Conservation (phyloP, 2,329 filamentous ascomycete species). For the Anisogramma anomala region DNA sequence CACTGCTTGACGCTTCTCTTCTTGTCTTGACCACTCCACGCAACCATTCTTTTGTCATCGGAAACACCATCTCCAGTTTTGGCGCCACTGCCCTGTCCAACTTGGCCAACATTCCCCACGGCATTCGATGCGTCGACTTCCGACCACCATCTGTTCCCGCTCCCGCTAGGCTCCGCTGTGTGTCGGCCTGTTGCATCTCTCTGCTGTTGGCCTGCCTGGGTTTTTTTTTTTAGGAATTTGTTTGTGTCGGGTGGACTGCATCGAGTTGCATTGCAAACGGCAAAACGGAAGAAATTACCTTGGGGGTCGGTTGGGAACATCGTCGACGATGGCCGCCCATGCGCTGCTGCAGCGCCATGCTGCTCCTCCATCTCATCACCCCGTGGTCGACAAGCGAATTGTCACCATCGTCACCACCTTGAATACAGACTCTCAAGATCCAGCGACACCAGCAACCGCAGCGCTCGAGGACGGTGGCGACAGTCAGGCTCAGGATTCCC, state of each 20-base stretch:
- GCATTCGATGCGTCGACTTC: constrained; percentile 2
- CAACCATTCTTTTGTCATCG: neutral
- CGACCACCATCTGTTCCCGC: neutral
- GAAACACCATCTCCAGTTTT: constrained; percentile 2
- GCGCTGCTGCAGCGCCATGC: constrained; percentile 1
- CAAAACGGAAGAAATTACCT: neutral
- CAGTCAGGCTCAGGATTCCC: too few relatives aligned
- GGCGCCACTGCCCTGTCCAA: neutral
- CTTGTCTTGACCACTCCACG: neutral
- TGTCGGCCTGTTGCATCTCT: neutral
- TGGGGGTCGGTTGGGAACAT: too few relatives aligned
- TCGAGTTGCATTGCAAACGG: neutral
- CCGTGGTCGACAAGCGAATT: constrained; percentile 5
- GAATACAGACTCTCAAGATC: too few relatives aligned
- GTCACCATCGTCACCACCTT: constrained; percentile 24
- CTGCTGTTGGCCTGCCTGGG: too few relatives aligned
- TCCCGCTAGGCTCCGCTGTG: constrained; percentile 1
- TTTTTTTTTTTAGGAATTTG: neutral
- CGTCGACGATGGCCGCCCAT: constrained; percentile 3
- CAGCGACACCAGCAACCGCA: too few relatives aligned
- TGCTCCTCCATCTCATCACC: neutral
- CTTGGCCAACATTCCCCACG: neutral
- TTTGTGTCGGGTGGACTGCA: too few relatives aligned
- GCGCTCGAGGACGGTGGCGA: too few relatives aligned
- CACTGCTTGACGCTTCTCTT: neutral